phyloP scores from a whole-genome alignment of 2,329 filamentous ascomycete genomes.

The Paracamarosporium sp. region DNA sequence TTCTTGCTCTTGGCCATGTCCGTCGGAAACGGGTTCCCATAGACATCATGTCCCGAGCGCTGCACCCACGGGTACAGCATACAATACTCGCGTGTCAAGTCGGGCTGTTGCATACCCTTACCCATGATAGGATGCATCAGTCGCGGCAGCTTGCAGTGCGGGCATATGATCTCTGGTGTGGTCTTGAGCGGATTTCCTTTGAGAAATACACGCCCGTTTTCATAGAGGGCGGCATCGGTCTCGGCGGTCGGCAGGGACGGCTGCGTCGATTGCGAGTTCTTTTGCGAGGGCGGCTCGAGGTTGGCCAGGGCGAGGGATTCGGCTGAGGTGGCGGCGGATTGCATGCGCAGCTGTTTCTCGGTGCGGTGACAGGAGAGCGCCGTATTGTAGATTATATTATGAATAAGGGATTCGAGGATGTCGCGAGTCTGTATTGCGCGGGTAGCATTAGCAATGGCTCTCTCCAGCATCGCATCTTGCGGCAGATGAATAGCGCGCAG shows the following conservation, averaged over 20 bases:
- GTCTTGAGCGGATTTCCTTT: constrained; percentile 77
- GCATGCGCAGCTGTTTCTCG: constrained; percentile 77
- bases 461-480: constrained; percentile 13
- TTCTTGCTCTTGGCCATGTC: constrained; percentile 78
- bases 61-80: constrained; percentile 80
- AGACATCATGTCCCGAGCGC: constrained; percentile 78
- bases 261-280: constrained; percentile 47
- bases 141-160: constrained; percentile 75
- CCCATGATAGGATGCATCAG: constrained; percentile 76
- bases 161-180: constrained; percentile 74
- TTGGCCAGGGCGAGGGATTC: constrained; percentile 46
- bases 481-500: constrained; percentile 4
- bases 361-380: constrained; percentile 77
- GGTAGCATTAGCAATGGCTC: constrained; percentile 33
- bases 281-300: constrained; percentile 43
- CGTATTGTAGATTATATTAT: constrained; percentile 78
- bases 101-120: constrained; percentile 71
- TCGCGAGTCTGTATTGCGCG: constrained; percentile 33
- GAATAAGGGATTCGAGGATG: constrained; percentile 76
- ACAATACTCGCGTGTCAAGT: constrained; percentile 70
- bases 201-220: constrained; percentile 71
- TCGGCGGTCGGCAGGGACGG: constrained; percentile 60
- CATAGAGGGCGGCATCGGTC: constrained; percentile 72
- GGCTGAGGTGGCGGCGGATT: constrained; percentile 60
- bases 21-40: constrained; percentile 80